Evolutionary conservation across 1,284 basidiomycete genomes (phyloP).

Genomic region (Coniferiporia sulphurascens): DNA sequence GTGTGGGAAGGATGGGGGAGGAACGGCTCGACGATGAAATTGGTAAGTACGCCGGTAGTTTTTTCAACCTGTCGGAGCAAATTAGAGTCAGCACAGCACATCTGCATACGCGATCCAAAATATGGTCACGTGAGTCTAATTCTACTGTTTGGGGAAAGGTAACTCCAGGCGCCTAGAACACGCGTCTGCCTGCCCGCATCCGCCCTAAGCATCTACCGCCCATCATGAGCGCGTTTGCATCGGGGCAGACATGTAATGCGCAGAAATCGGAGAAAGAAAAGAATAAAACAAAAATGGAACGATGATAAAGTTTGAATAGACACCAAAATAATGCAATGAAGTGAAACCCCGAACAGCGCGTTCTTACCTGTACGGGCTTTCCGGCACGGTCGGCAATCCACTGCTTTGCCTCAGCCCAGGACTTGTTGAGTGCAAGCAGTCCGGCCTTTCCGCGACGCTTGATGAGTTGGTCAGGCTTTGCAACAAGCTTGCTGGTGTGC

Average conservation of each 20-base stretch:
- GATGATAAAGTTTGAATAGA: not conserved
- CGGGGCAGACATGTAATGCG: not conserved
- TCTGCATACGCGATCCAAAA: not conserved
- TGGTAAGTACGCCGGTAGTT: slow-evolving; percentile 91
- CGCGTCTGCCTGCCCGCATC: slow-evolving; percentile 1
- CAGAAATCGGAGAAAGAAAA: not conserved
- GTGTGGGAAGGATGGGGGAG: slow-evolving; percentile 90
- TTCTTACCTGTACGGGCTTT: slow-evolving; percentile 82
- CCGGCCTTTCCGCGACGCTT: slow-evolving; percentile 99
- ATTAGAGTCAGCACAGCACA: not conserved
- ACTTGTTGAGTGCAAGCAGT: slow-evolving; percentile 90
- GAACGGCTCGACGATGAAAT: slow-evolving; percentile 98
- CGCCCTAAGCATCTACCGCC: not conserved
- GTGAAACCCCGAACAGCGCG: slow-evolving; percentile 1
- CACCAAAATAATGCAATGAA: not conserved
- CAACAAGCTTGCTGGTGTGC: slow-evolving; percentile 83
- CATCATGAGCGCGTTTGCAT: not conserved
- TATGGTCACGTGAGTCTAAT: slow-evolving; percentile 3
- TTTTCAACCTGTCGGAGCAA: slow-evolving; percentile 70
- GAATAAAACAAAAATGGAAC: not conserved
- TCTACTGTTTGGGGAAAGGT: slow-evolving; percentile 1
- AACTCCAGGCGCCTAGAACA: not conserved
- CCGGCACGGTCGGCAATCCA: slow-evolving; percentile 93
- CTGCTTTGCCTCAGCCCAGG: slow-evolving; percentile 78
- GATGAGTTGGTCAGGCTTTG: slow-evolving; percentile 97